phyloP scores from a whole-genome alignment of 2,329 filamentous ascomycete species.

The Trichoderma sp. region DNA sequence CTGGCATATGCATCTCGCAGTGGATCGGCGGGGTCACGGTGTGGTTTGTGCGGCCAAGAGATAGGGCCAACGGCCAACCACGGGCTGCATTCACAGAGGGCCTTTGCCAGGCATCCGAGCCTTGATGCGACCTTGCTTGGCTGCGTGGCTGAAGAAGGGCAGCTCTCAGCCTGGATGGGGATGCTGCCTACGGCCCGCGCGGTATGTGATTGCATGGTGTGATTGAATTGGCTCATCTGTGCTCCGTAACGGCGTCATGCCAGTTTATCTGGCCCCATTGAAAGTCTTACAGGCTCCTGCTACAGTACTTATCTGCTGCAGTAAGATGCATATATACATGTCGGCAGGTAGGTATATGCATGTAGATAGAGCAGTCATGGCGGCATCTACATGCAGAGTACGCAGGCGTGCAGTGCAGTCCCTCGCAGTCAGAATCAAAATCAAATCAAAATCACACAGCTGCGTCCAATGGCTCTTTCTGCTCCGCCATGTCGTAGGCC shows the following conservation, averaged over 20 bases:
- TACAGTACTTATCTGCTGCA: neutral
- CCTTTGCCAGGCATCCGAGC: constrained; percentile 15
- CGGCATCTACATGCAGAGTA: neutral
- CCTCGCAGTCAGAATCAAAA: neutral
- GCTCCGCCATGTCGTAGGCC: constrained; percentile 47
- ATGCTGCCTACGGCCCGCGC: neutral
- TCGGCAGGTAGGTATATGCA: too few species aligned
- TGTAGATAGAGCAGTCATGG: neutral
- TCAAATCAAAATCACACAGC: neutral
- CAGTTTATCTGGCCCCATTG: neutral
- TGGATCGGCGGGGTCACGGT: constrained; percentile 22
- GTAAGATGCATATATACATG: neutral
- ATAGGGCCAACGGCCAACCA: constrained; percentile 15
- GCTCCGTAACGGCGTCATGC: neutral
- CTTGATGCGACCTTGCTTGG: neutral
- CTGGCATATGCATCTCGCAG: constrained; percentile 21
- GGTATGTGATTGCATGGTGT: neutral
- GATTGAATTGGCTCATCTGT: constrained; percentile 3
- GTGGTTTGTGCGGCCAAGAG: neutral
- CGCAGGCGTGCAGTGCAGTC: neutral
- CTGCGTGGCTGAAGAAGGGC: neutral
- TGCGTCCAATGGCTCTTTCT: neutral
- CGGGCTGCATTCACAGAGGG: neutral
- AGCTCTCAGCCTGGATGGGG: neutral
- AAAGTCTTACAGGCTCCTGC: neutral